phyloP scores from a whole-genome alignment of 2,329 filamentous ascomycete genomes.

The Penicillium sp. region DNA sequence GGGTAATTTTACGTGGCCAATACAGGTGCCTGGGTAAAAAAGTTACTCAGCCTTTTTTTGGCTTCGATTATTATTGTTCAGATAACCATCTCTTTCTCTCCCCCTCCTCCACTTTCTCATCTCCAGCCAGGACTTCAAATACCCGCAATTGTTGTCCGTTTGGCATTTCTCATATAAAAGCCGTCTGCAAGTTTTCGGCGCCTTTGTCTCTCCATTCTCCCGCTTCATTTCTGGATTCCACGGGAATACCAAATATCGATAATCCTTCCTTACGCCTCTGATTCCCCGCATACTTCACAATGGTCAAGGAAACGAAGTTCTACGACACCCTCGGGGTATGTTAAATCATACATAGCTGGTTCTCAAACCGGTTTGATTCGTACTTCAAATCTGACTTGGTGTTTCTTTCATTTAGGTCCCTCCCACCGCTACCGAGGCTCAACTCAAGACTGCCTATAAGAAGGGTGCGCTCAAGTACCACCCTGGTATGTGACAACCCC shows the following conservation, averaged over 20 bases:
- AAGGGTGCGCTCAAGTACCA: constrained; percentile 88
- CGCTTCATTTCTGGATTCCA: constrained; percentile 4
- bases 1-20: constrained; percentile 9
- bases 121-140: constrained; percentile 10
- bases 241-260: neutral
- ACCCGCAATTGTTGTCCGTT: constrained; percentile 8
- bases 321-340: constrained; percentile 50
- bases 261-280: constrained; percentile 13
- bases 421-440: constrained; percentile 74
- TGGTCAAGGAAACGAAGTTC: constrained; percentile 52
- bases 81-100: constrained; percentile 13
- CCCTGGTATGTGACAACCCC: constrained; percentile 65
- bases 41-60: constrained; percentile 24
- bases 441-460: constrained; percentile 93
- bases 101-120: constrained; percentile 10
- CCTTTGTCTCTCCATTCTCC: constrained; percentile 16
- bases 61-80: constrained; percentile 20
- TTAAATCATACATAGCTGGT: constrained; percentile 4
- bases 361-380: neutral
- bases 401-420: constrained; percentile 58
- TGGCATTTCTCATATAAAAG: constrained; percentile 8
- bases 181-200: constrained; percentile 5
- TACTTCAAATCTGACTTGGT: constrained; percentile 22
- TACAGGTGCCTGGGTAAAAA: constrained; percentile 25
- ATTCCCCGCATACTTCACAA: constrained; percentile 33